A percentile compares a stretch with the other conserved stretches of the same genome.
Conservation (phyloP, 2,329 filamentous ascomycete genomes). For the Paracorniculantispora psalliotae region DNA sequence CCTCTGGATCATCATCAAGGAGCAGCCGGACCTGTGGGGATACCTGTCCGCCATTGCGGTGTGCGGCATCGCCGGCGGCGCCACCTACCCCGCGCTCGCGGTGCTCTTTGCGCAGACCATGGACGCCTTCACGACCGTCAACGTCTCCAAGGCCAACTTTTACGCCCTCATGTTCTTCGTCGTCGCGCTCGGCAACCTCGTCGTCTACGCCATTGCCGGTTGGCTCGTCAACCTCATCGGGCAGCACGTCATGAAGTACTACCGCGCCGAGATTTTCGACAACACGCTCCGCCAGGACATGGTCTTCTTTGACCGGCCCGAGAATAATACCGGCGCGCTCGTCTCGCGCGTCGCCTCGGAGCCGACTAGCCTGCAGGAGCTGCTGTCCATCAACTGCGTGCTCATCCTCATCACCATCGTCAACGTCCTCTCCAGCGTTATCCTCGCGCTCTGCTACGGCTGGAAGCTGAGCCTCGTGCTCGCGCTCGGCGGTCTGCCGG, state of each 20-base stretch:
- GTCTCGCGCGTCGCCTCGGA: conserved; percentile 33
- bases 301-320: conserved; percentile 36
- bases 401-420: conserved; percentile 43
- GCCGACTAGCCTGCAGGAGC: conserved; percentile 44
- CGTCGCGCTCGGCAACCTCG: conserved; percentile 41
- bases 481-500: conserved; percentile 40
- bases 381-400: conserved; percentile 44
- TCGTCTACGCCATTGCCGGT: conserved; percentile 37
- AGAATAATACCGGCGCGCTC: conserved; percentile 35
- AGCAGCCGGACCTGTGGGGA: conserved; percentile 26
- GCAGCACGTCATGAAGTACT: conserved; percentile 30
- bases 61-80: conserved; percentile 26
- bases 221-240: conserved; percentile 33
- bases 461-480: conserved; percentile 49
- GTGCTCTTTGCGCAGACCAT: conserved; percentile 36
- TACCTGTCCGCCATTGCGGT: conserved; percentile 19
- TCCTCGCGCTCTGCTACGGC: conserved; percentile 40
- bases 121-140: conserved; percentile 30
- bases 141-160: conserved; percentile 41
- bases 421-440: conserved; percentile 40
- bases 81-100: conserved; percentile 36
- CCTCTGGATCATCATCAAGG: conserved; percentile 25
- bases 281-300: conserved; percentile 53
- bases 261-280: conserved; percentile 39
- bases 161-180: conserved; percentile 54